Evolutionary conservation across 768 basidiomycete genomes (phyloP), one percentile per base, ranked within the genome.

Genomic region (Macrocybe gigantea): DNA sequence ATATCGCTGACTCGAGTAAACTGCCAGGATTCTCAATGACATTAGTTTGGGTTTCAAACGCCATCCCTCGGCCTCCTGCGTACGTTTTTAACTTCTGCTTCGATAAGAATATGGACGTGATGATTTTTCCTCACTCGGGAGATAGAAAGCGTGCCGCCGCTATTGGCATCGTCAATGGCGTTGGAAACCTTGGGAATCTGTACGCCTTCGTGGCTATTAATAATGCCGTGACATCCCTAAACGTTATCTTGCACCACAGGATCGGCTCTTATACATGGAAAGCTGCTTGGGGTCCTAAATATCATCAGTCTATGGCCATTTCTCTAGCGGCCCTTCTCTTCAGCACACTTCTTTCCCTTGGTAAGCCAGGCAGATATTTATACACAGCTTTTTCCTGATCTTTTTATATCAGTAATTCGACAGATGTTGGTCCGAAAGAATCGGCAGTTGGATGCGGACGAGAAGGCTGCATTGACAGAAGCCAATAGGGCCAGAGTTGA

Each of bases 261-360:
- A 77, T 80, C 54, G 77, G 79, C 2, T 81, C 80, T 0, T 83
- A 75, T 54, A 71, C 74, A 0, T 85, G 83, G 83, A 77, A 77
- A 54, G 56, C 75, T 3, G 57, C 59, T n/a, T 85, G 82, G 81
- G 69, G 79, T 6, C 82, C 83, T 0, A 54, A 71, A 50, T 85
- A 84, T 54, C 80, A 81, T 41, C 80, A 68, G 38, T 80, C 80
- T 0, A 80, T 84, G 79, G 66, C 68, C 36, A 79, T 85, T 44
- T 66, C 65, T 2, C 58, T 71, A 6, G 60, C 62, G 32, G 61
- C 67, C 7, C 59, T 71, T 6, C 65, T 62, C 29, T 61, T 69
- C 13, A 65, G 64, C 49, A 61, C 62, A 3, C 38, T 67, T 10
- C 53, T 70, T 10, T 60, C 69, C 9, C 50, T 61, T 31, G 50